phyloP scores from a whole-genome alignment of 2,329 filamentous ascomycete genomes.

The Pseudogymnoascus sp. region DNA sequence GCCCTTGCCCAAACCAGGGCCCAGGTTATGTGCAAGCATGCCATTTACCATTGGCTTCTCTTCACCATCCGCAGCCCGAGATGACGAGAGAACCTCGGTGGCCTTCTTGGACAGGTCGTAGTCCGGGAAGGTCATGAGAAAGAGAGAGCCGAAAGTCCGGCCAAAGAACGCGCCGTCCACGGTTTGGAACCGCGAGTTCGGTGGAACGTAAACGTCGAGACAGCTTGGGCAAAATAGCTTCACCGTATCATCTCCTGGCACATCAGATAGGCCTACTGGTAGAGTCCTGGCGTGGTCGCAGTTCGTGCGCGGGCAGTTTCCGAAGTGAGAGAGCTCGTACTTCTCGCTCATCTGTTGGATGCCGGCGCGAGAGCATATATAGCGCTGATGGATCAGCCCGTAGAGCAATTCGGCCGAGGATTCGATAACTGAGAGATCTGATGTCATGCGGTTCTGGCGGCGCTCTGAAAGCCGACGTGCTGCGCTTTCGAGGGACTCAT shows the following conservation, averaged over 20 bases:
- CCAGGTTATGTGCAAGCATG: constrained; percentile 78
- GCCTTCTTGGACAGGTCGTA: constrained; percentile 77
- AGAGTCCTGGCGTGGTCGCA: constrained; percentile 87
- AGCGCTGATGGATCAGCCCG: constrained; percentile 95
- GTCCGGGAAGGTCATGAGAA: constrained; percentile 97
- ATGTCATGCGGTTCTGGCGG: constrained; percentile 77
- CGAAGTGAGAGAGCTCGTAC: constrained; percentile 95
- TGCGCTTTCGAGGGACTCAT: constrained; percentile 54
- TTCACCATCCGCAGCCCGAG: constrained; percentile 32
- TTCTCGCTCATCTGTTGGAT: constrained; percentile 99
- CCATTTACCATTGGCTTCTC: constrained; percentile 65
- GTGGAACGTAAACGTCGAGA: constrained; percentile 93
- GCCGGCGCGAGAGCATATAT: constrained; percentile 91
- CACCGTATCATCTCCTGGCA: constrained; percentile 92
- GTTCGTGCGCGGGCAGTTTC: constrained; percentile 87
- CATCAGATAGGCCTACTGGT: constrained; percentile 89
- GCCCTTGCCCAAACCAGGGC: constrained; percentile 72
- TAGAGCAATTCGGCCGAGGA: constrained; percentile 97
- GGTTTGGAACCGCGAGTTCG: constrained; percentile 93
- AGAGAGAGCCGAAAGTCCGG: constrained; percentile 91
- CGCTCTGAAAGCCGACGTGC: constrained; percentile 53
- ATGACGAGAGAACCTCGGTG: constrained; percentile 46
- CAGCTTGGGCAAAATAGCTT: constrained; percentile 98
- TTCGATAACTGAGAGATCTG: constrained; percentile 91
- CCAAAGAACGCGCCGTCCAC: constrained; percentile 98